Conservation (phyloP, 441 rosid species). For the Erysimum pusillum region DNA sequence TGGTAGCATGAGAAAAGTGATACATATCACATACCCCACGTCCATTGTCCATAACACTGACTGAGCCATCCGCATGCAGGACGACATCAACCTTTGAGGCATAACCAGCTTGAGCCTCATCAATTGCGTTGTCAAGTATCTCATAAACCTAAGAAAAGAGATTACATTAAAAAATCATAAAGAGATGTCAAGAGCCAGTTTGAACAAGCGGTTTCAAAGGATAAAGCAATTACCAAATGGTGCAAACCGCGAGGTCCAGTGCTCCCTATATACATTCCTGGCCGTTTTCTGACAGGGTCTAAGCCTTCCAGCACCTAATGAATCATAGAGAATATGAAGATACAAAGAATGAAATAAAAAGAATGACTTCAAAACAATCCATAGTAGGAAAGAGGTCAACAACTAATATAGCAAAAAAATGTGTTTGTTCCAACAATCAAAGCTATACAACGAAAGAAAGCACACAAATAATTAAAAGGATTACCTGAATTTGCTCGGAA, state of each 20-base stretch:
- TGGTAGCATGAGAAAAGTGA: constrained; percentile 6
- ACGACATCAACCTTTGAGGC: constrained; percentile 78
- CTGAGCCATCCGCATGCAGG: constrained; percentile 79
- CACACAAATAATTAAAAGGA: background rate
- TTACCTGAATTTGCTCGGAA: constrained; percentile 94
- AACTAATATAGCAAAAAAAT: constrained; percentile 11
- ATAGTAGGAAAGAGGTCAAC: background rate
- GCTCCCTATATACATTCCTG: constrained; percentile 99
- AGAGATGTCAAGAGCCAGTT: constrained; percentile 8
- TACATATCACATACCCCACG: constrained; percentile 77
- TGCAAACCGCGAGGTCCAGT: constrained; percentile 98
- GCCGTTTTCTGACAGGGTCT: constrained; percentile 97
- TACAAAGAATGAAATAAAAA: constrained; percentile 1
- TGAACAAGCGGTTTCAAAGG: constrained; percentile 12
- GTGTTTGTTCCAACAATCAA: background rate
- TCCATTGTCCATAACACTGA: constrained; percentile 88
- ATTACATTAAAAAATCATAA: constrained; percentile 28
- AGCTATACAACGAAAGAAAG: background rate
- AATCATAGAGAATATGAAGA: constrained; percentile 9
- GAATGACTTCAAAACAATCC: constrained; percentile 13
- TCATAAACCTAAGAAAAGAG: constrained; percentile 81
- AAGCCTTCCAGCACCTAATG: constrained; percentile 93
- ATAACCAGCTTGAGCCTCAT: constrained; percentile 97
- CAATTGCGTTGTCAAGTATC: constrained; percentile 94
- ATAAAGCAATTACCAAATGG: constrained; percentile 71